Evolutionary conservation across 805 yeast species (phyloP), one percentile per base, ranked within the genome.

Genomic region (Metschnikowia colocasiae): DNA sequence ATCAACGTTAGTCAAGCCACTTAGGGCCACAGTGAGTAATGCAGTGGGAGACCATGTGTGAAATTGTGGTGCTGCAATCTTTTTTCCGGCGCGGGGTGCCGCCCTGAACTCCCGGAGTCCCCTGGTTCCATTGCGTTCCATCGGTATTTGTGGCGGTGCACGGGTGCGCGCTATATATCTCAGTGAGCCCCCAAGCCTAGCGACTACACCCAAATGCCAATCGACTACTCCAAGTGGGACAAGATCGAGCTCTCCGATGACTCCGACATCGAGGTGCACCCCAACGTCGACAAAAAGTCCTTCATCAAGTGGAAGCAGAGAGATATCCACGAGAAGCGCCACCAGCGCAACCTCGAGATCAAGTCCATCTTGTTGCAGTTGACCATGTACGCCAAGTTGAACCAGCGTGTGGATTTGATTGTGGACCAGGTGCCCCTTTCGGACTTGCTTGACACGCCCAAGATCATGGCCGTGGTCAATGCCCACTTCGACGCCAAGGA

Each of bases 151-250:
- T 30, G 32, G 18, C 15, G 15, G 16, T 30, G 16, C 32, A 30
- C 32, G 29, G 29, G 29, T 26, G 29, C 29, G 29, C 29, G 13
- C 3, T 5, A 9, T 16, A 31, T 16, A 16, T 8, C 2, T 8
- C 13, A 12, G 2, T 3, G 20, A 15, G 18, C 12, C n/a, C n/a
- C n/a, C n/a, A n/a, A n/a, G n/a, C n/a, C n/a, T n/a, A n/a, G n/a
- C n/a, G n/a, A n/a, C n/a, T n/a, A n/a, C n/a, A 2, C 22, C 1
- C 12, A 18, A 33, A 87, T 87, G 95, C 82, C 87, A 27, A 82
- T 94, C 55, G 99, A 94, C 65, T 94, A 94, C 68, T 89, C 97
- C 9, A 94, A 92, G 64, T 94, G 99, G 98, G 99, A 94, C 67
- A 88, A 89, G 63, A 80, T 94, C 49, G 99, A 94, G 65, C 72